Base-by-base conservation (phyloP, 306 rosid genomes). In the Medicago arabica region DNA sequence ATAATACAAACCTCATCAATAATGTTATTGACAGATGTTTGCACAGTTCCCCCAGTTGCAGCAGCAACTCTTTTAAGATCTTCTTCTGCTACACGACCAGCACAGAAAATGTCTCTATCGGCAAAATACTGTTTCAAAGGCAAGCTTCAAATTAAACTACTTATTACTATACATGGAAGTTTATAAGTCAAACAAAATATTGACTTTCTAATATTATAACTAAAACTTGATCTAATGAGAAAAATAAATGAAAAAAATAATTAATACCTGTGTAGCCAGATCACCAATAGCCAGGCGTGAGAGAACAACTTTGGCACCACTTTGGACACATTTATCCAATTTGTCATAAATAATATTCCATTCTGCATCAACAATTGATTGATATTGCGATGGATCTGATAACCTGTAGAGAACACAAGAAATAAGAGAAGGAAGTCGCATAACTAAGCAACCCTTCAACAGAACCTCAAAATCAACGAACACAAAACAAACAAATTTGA, bases 291-390 rank as follows among this genome's bases (percentile, higher is more conserved):
- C 99, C 82, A 96, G 75, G 60, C 99, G 91, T 51, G 99, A 96
- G 74, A 96, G 99, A 89, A 96, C 93, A 71, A 92, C 99, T 86
- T 83, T 89, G 72, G 97, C 99, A 69, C 97, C 98, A 87, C 97
- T 92, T 84, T 85, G 86, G 25, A 88, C 99, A 77, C 99, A 92
- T 85, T 90, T 92, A 75, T 90, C 99, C 81, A 96, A 84, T 78
- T 96, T 96, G 85, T 96, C 99, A 75, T 96, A 96, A 67, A 96
- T 96, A 67, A 96, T 96, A 86, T 96, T 96, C 99, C 99, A 96
- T 81, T 96, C 99, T 28, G 99, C 99, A 85, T 96, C 99, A 51
- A 96, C 99, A 84, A 96, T 96, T 60, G 99, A 92, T 77, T 96
- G 99, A 81, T 96, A 96, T 60, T 96, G 97, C 0, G 92, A 85